phyloP scores from a whole-genome alignment of 371 early-diverging fungal species.

The Mortierella polycephala region DNA sequence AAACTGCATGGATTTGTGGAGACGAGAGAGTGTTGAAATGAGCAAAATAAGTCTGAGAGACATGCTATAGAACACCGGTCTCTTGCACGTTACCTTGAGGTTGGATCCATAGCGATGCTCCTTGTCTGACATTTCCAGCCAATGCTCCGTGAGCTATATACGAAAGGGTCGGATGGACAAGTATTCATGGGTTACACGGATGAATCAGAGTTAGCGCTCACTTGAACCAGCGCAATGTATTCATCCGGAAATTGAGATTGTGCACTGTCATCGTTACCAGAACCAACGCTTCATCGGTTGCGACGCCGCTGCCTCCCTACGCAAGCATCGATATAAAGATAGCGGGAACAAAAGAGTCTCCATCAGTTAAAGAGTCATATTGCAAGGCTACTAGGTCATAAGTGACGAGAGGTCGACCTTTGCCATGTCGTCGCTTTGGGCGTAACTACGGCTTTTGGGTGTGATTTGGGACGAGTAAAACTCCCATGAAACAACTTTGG shows the following conservation, averaged over 20 bases:
- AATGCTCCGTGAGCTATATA: constrained; percentile 54
- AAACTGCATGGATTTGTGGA: constrained; percentile 10
- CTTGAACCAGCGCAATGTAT: background rate
- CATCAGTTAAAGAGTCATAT: no score
- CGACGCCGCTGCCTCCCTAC: constrained; percentile 35
- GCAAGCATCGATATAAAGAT: background rate
- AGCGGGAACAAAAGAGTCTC: background rate
- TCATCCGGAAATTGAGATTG: no score
- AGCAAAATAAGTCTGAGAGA: background rate
- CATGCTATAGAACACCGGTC: background rate
- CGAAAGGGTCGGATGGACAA: background rate
- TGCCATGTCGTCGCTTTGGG: no score
- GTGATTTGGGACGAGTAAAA: background rate
- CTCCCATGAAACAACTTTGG: background rate
- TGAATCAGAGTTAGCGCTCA: background rate
- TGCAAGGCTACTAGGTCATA: no score
- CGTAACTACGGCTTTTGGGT: no score
- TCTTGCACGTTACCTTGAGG: constrained; percentile 35
- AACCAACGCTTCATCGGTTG: constrained; percentile 37
- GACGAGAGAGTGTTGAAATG: background rate
- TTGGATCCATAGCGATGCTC: constrained; percentile 58
- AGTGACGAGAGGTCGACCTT: no score
- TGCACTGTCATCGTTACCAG: constrained; percentile 27
- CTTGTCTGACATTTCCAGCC: constrained; percentile 56
- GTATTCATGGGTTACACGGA: background rate